Evolutionary conservation across 306 rosid species (phyloP).

Genomic region (Oxytropis ochrocephala): DNA sequence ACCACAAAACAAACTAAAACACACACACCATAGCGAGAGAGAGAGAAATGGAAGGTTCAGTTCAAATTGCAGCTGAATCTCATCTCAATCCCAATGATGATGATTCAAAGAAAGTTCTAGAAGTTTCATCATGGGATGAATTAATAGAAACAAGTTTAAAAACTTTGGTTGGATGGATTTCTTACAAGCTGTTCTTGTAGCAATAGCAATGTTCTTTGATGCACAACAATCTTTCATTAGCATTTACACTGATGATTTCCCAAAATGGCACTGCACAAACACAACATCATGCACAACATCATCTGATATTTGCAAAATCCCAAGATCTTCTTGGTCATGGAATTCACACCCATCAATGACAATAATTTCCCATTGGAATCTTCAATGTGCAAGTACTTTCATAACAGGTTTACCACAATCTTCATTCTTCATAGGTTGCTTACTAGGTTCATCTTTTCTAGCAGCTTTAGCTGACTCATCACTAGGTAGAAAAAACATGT

Average conservation of each 20-base stretch:
- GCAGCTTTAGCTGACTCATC: constrained; percentile 31
- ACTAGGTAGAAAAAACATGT: constrained; percentile 34
- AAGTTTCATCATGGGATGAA: neutral
- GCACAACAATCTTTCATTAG: constrained; percentile 36
- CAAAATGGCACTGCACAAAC: constrained; percentile 34
- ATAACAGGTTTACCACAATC: constrained; percentile 18
- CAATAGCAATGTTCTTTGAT: constrained; percentile 23
- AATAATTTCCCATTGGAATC: constrained; percentile 27
- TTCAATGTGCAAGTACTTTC: constrained; percentile 24
- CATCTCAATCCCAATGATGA: too few relatives aligned
- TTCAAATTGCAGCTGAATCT: neutral
- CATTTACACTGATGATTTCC: constrained; percentile 28
- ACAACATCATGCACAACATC: neutral
- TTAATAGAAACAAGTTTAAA: neutral
- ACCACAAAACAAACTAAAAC: neutral
- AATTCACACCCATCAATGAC: constrained; percentile 15
- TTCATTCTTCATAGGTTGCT: constrained; percentile 19
- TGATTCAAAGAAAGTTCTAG: neutral
- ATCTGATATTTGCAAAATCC: constrained; percentile 23
- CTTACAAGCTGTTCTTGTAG: constrained; percentile 24
- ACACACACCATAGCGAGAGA: neutral
- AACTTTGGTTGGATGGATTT: constrained; percentile 19
- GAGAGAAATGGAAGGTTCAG: neutral
- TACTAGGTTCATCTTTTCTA: constrained; percentile 17
- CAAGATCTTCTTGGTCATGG: constrained; percentile 30